phyloP scores from a whole-genome alignment of 306 rosid species.

The Alnus glutinosa region DNA sequence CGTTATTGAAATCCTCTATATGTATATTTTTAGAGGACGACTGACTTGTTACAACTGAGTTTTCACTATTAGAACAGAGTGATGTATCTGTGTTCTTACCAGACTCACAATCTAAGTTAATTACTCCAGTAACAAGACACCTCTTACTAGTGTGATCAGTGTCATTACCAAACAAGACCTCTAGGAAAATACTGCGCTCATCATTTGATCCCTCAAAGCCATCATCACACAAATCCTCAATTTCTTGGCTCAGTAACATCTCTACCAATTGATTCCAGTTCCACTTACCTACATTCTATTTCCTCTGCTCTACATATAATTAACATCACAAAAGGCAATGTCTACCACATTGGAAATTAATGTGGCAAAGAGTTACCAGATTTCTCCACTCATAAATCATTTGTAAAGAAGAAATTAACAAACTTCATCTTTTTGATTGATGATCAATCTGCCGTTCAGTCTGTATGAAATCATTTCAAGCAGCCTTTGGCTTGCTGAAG shows the following conservation, averaged over 20 bases:
- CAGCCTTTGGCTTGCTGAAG: slow-evolving; percentile 7
- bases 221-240: slow-evolving; percentile 68
- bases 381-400: slow-evolving; percentile 27
- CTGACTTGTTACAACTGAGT: slow-evolving; percentile 52
- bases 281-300: slow-evolving; percentile 33
- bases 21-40: slow-evolving; percentile 48
- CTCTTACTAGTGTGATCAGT: slow-evolving; percentile 43
- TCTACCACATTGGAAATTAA: slow-evolving; percentile 21
- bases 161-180: slow-evolving; percentile 61
- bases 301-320: slow-evolving; percentile 35
- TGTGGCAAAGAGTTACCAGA: slow-evolving; percentile 12
- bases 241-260: slow-evolving; percentile 46
- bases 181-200: slow-evolving; percentile 70
- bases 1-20: slow-evolving; percentile 44
- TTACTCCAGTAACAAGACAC: slow-evolving; percentile 58
- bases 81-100: slow-evolving; percentile 59
- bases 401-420: neutral
- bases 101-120: slow-evolving; percentile 63
- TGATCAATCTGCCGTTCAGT: neutral
- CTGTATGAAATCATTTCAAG: neutral
- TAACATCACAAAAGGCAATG: slow-evolving; percentile 31
- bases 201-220: slow-evolving; percentile 75
- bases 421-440: slow-evolving; percentile 20
- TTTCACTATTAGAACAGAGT: slow-evolving; percentile 72
- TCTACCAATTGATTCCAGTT: slow-evolving; percentile 27